Evolutionary conservation across 176 grass and related monocot species (phyloP).

Genomic region (Cenchrus americanus): DNA sequence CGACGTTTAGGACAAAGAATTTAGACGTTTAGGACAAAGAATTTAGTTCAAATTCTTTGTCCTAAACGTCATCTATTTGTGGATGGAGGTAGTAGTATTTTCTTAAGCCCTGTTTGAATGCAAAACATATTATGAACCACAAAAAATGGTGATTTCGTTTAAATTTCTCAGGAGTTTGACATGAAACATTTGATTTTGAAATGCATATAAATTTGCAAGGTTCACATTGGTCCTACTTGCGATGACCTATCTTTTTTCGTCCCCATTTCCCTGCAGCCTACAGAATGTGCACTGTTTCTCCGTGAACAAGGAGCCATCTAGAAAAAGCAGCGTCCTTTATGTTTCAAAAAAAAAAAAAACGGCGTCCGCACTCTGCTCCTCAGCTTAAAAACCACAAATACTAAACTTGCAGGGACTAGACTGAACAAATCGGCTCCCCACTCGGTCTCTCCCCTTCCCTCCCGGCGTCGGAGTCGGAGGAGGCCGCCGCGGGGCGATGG

Average conservation of each 20-base stretch:
- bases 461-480: constrained; percentile 38
- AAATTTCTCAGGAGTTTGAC: neutral
- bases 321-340: constrained; percentile 7
- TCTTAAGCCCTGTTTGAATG: neutral
- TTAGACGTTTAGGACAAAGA: too few species aligned
- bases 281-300: neutral
- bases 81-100: too few species aligned
- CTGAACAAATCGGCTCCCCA: neutral
- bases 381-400: neutral
- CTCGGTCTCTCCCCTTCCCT: neutral
- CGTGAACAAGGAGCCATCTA: neutral
- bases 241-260: neutral
- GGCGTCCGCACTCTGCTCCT: neutral
- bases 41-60: too few species aligned
- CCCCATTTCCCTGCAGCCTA: too few species aligned
- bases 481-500: constrained; percentile 34
- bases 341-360: too few species aligned
- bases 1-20: too few species aligned
- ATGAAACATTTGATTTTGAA: neutral
- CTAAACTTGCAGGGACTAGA: neutral
- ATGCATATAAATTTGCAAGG: neutral
- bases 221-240: neutral
- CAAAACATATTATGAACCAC: neutral
- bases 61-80: too few species aligned
- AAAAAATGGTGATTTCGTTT: neutral